A percentile compares a stretch with the other conserved stretches of the same genome.
phyloP scores from a whole-genome alignment of 163 green algal genomes.

The Scenedesmus sp. region DNA sequence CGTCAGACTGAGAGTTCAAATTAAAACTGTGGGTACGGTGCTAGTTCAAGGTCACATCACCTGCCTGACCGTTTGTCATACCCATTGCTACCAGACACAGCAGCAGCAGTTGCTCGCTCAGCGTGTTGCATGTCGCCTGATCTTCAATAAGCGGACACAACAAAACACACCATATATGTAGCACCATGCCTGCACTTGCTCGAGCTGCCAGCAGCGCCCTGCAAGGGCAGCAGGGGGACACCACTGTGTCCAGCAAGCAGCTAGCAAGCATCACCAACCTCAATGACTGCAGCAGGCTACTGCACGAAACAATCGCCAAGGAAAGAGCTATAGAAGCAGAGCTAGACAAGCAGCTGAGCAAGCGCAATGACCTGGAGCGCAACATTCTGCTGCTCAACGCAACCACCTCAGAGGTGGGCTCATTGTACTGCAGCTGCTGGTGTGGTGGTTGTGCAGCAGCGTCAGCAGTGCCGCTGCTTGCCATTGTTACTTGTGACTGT shows the following conservation, averaged over 20 bases:
- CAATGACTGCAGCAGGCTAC: slow-evolving; percentile 79
- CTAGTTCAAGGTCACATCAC: no score
- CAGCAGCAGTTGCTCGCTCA: not conserved
- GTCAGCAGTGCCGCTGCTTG: not conserved
- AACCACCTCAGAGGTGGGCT: slow-evolving; percentile 76
- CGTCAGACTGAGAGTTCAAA: not conserved
- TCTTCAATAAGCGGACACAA: not conserved
- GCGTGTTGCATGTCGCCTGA: not conserved
- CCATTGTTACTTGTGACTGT: not conserved
- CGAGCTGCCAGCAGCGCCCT: not conserved
- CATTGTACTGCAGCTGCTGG: not conserved
- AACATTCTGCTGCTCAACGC: slow-evolving; percentile 74
- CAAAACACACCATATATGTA: not conserved
- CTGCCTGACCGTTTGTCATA: not conserved
- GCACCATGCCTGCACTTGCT: not conserved
- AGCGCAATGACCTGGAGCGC: slow-evolving; percentile 73
- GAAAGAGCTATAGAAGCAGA: slow-evolving; percentile 91
- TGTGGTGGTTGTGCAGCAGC: not conserved
- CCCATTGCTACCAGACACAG: not conserved
- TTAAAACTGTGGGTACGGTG: no score
- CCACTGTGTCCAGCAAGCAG: slow-evolving; percentile 2
- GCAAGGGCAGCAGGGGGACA: not conserved
- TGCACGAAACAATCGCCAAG: slow-evolving; percentile 84
- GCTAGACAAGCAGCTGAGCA: slow-evolving; percentile 79
- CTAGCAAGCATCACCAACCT: slow-evolving; percentile 71